Base-by-base conservation (phyloP, 257 asterid genomes). In the Nicotiana tomentosiformis region DNA sequence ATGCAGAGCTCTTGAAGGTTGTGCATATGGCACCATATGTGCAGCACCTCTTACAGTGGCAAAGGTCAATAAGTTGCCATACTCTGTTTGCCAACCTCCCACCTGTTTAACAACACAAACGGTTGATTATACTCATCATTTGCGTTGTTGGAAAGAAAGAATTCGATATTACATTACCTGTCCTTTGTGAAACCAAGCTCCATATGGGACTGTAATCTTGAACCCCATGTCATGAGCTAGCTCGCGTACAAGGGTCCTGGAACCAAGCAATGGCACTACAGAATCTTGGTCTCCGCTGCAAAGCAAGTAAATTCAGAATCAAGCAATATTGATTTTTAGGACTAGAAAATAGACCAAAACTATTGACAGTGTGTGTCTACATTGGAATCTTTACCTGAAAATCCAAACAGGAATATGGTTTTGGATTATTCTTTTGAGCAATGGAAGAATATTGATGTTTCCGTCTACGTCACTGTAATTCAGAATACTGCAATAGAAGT, bases 261-360 rank as follows among this genome's bases (percentile, higher is more conserved):
- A 92, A 3, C 99, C 98, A 77, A 96, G 92, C 84, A 96, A 87
- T 35, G 99, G 98, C 5, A 94, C 98, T 1, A 96, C 99, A 16
- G 99, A 93, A 88, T 96, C 99, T 91, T 96, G 99, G 90, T 96
- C 98, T 16, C 99, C 99, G 56, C 99, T 96, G 94, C 15, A 78
- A 32, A 60, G 30, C 0, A 49, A 7, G 20, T 4, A 12, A 18
- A 57, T 51, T 80, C 12, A 16, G 4, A 60, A 56, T n/a, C 77
- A 66, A 46, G 35, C 16, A 77, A 29, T 51, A 64, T 29, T 77
- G 30, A 77, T 10, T 57, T 61, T 3, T 15, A 49, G 83, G 66
- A 67, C 61, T 29, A 66, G 18, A 57, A 49, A 72, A 29, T 16
- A 10, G 46, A 51, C 16, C 60, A 66, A 66, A n/a, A 51, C 43